A percentile compares a stretch with the other conserved stretches of the same genome.
Evolutionary conservation across 2,329 filamentous ascomycete genomes (phyloP).

Genomic region (Pezicula carpinea): DNA sequence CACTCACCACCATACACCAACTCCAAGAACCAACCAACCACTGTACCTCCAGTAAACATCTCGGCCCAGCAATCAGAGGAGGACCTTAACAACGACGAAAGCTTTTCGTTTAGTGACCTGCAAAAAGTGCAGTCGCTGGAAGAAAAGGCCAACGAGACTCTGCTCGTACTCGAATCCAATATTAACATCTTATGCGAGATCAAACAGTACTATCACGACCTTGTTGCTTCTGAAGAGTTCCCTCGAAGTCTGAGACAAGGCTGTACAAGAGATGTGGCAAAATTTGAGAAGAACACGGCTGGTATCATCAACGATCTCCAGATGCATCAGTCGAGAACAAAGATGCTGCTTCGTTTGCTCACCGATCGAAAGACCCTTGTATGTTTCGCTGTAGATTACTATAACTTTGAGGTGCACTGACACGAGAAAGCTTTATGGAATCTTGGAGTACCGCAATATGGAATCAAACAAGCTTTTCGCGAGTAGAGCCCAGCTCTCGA

Average conservation of each 20-base stretch:
- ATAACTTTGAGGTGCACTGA: neutral
- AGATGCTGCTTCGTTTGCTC: constrained; percentile 19
- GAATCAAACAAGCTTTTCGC: constrained; percentile 28
- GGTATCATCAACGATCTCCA: constrained; percentile 19
- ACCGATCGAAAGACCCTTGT: constrained; percentile 22
- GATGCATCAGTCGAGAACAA: constrained; percentile 19
- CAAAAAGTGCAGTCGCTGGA: constrained; percentile 31
- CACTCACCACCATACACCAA: neutral
- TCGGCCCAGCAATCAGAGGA: neutral
- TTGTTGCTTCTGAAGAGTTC: constrained; percentile 4
- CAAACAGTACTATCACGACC: constrained; percentile 15
- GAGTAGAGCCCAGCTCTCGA: constrained; percentile 16
- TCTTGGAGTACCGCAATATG: constrained; percentile 30
- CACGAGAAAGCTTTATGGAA: constrained; percentile 25
- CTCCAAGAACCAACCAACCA: neutral
- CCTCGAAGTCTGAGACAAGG: constrained; percentile 4
- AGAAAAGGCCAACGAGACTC: constrained; percentile 32
- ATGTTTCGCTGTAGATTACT: neutral
- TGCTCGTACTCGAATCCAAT: constrained; percentile 29
- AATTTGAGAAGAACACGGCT: constrained; percentile 18
- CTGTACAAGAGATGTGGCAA: constrained; percentile 3
- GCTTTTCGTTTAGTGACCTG: constrained; percentile 27
- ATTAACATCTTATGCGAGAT: constrained; percentile 25
- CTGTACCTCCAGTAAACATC: neutral
- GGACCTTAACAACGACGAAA: neutral